These are phyloP conservation scores for Coniferiporia sulphurascens DNA, from an alignment of 1,284 basidiomycete species.

Conservation along the genomic window DNA sequence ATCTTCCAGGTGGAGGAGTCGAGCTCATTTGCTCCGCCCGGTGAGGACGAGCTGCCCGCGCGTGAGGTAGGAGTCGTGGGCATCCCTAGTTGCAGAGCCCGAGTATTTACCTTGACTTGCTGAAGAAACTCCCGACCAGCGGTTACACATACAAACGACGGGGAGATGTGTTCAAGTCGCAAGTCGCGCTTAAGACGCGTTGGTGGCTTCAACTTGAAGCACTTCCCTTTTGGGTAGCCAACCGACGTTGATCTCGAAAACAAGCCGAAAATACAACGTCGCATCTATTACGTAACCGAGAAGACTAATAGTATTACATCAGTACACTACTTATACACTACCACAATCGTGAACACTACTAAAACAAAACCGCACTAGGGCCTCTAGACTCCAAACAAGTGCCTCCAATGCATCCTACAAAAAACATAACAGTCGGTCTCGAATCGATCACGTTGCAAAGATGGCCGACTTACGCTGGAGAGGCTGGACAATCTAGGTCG, in stretches of 20 bases:
- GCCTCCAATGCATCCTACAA: neutral
- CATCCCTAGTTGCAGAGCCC: neutral
- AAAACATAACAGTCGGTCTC: neutral
- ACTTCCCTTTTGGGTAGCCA: neutral
- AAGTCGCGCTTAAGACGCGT: neutral
- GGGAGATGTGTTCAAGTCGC: neutral
- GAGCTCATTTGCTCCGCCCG: neutral
- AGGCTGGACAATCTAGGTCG: neutral
- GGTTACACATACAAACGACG: neutral
- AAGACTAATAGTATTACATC: too few species aligned
- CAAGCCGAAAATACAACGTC: too few species aligned
- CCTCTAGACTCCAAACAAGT: neutral
- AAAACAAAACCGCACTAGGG: neutral
- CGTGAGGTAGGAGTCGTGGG: neutral
- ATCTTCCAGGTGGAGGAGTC: neutral
- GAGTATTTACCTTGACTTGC: neutral
- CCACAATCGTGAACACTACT: neutral
- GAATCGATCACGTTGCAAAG: neutral
- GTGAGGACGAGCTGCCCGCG: neutral
- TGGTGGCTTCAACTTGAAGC: neutral
- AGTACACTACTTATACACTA: too few species aligned
- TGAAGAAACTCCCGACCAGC: neutral
- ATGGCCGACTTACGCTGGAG: neutral
- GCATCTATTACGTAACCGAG: too few species aligned
- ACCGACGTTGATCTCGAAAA: too few species aligned